Evolutionary conservation across 2,329 filamentous ascomycete species (phyloP), one percentile per base, ranked within the genome.

Genomic region (Xylaria digitata): DNA sequence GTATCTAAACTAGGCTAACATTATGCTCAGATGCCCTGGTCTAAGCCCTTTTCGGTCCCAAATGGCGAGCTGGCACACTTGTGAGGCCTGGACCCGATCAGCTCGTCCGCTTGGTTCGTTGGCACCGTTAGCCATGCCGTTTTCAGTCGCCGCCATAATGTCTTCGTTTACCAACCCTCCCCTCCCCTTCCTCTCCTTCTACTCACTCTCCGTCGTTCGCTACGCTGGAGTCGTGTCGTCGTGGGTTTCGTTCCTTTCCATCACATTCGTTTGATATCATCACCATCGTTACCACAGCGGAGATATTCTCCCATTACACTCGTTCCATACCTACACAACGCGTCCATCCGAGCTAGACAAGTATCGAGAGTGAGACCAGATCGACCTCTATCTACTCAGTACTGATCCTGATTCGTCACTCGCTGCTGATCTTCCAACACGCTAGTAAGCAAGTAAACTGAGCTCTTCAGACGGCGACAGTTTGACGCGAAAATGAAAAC

Each of bases 401-500:
- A 43, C 45, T 34, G 48, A 42, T 13, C 19, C 23, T 34, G 43
- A 61, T 68, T 42, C 43, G 11, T 56, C 30, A 37, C 34, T 17
- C 23, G n/a, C 50, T 63, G 59, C 56, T 50, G 58, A 58, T 65
- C 58, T 11, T n/a, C 6, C 26, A 50, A 62, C 58, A 19, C 58
- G 45, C 62, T 58, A 65, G n/a, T 30, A 48, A 66, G 48, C 19
- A 43, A 62, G 21, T n/a, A 54, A 30, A 46, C 49, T 34, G 32
- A 21, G 13, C 21, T 60, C 13, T 53, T 42, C 19, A 15, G 26
- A 43, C 40, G 48, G 66, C 70, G 70, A 66, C 68, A 69, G 34
- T 70, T 70, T 66, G 52, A 63, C 62, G 67, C 63, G 46, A 70
- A 75, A 70, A 89, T 89, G 87, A 89, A 84, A 80, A 75, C 85